Evolutionary conservation across 805 yeast genomes (phyloP).

Genomic region (Candida maltosa): DNA sequence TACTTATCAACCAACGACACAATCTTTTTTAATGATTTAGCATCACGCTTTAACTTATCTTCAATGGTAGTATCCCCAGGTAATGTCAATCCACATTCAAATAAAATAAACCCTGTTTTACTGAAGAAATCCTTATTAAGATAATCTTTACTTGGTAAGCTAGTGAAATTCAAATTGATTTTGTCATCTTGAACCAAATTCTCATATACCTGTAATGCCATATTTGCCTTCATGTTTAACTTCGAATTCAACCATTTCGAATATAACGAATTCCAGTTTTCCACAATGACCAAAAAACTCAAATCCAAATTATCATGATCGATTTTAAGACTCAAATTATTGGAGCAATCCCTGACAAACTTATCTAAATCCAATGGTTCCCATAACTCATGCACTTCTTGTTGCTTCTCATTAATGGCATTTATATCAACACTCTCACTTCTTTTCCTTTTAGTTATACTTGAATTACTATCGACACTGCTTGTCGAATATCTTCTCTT

Average conservation of each 20-base stretch:
- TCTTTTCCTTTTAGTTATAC: conserved; percentile 2
- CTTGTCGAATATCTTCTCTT: conserved; percentile 21
- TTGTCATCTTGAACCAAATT: conserved; percentile 20
- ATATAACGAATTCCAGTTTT: conserved; percentile 45
- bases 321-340: conserved; percentile 20
- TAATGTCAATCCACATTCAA: conserved; percentile 48
- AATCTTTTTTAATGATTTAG: conserved; percentile 30
- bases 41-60: conserved; percentile 37
- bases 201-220: conserved; percentile 22
- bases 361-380: conserved; percentile 38
- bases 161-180: conserved; percentile 30
- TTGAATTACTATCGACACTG: conserved; percentile 7
- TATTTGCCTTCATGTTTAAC: conserved; percentile 33
- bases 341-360: conserved; percentile 27
- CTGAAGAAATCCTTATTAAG: conserved; percentile 35
- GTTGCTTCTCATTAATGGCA: conserved; percentile 22
- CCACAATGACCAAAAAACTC: conserved; percentile 42
- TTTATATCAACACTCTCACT: conserved; percentile 7
- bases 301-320: conserved; percentile 19
- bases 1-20: conserved; percentile 28
- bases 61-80: conserved; percentile 12
- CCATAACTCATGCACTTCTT: conserved; percentile 44
- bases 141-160: conserved; percentile 39
- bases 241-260: conserved; percentile 51
- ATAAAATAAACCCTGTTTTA: conserved; percentile 40